A percentile compares a stretch with the other conserved stretches of the same genome.
These are phyloP conservation scores for Nicotiana otophora DNA, from an alignment of 257 asterid species.

Conservation along the genomic window DNA sequence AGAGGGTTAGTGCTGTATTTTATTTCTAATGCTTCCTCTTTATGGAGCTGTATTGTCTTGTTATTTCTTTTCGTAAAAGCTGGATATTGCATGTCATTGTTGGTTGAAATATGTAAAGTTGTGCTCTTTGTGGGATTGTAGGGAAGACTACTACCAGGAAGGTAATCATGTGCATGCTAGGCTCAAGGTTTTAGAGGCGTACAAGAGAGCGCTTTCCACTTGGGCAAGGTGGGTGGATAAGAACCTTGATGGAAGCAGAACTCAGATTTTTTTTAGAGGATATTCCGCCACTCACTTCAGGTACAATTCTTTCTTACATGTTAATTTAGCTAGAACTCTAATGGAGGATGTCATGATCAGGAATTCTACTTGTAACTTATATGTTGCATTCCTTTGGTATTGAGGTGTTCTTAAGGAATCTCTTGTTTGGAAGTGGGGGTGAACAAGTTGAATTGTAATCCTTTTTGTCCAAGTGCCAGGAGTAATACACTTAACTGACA, in stretches of 20 bases:
- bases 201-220: slow-evolving; percentile 71
- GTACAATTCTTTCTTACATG: slow-evolving; percentile 27
- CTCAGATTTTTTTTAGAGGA: slow-evolving; percentile 76
- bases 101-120: neutral
- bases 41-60: neutral
- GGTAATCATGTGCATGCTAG: slow-evolving; percentile 62
- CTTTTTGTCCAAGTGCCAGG: neutral
- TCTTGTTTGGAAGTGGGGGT: neutral
- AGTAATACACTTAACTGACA: neutral
- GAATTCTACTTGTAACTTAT: neutral
- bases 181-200: slow-evolving; percentile 84
- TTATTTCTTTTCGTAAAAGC: neutral
- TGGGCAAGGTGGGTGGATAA: slow-evolving; percentile 88
- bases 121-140: slow-evolving; percentile 19
- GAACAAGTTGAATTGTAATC: neutral
- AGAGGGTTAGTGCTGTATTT: slow-evolving; percentile 56
- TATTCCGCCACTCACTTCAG: slow-evolving; percentile 89
- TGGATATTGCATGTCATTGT: neutral
- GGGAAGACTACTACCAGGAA: slow-evolving; percentile 94
- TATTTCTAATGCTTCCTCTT: neutral
- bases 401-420: neutral
- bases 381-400: neutral
- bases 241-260: slow-evolving; percentile 45
- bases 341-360: neutral
- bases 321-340: neutral